Conservation (phyloP, 257 asterid species). For the Buddleja alternifolia region DNA sequence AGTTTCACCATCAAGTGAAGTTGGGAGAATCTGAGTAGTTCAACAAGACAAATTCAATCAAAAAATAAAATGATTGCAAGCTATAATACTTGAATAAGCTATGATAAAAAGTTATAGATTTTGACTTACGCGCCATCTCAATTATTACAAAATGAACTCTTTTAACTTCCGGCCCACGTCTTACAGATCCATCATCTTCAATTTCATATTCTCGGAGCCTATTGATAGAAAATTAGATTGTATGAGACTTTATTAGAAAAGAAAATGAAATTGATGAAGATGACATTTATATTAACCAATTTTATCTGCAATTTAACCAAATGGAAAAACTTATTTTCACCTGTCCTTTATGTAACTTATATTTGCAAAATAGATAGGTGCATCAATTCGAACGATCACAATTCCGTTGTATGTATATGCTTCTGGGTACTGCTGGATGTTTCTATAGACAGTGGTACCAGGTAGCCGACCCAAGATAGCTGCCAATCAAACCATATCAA, state of each 20-base stretch:
- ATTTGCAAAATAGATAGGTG: constrained; percentile 96
- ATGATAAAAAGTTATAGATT: constrained; percentile 23
- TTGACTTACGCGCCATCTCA: constrained; percentile 97
- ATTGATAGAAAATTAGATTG: constrained; percentile 29
- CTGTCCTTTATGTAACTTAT: constrained; percentile 93
- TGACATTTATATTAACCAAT: background rate
- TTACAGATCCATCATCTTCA: constrained; percentile 53
- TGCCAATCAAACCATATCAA: constrained; percentile 41
- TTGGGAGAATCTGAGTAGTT: background rate
- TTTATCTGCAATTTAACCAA: constrained; percentile 8
- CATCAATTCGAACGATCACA: constrained; percentile 93
- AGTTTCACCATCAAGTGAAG: constrained; percentile 14
- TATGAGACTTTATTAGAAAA: constrained; percentile 12
- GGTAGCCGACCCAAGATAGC: constrained; percentile 98
- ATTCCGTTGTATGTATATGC: constrained; percentile 94
- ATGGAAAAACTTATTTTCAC: constrained; percentile 38
- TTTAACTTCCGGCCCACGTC: constrained; percentile 86
- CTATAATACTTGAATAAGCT: background rate
- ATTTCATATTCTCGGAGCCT: constrained; percentile 96
- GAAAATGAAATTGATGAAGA: constrained; percentile 7
- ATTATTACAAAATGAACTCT: constrained; percentile 78
- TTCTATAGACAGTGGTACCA: constrained; percentile 93
- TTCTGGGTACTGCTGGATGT: constrained; percentile 92
- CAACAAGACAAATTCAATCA: constrained; percentile 2
- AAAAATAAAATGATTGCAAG: background rate